Percentiles rank a stretch among this genome's conserved stretches.
phyloP scores from a whole-genome alignment of 106 monocot species.

The Iris macrosiphon region DNA sequence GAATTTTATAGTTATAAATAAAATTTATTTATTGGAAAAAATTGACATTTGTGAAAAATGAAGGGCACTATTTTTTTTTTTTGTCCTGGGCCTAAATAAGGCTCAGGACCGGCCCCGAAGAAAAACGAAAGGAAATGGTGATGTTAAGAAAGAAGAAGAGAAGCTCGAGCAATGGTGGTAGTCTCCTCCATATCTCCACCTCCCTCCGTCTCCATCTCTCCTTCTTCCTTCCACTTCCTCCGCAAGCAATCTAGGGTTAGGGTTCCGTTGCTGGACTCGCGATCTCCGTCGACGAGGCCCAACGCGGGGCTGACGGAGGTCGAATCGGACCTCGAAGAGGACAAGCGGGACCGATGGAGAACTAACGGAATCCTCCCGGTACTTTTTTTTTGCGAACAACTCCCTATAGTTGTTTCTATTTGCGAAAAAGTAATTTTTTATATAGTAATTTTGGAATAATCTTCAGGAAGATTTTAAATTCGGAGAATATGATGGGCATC shows the following conservation, averaged over 20 bases:
- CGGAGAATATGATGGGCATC: constrained; percentile 79
- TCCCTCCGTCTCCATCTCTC: constrained; percentile 14
- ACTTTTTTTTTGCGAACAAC: no score
- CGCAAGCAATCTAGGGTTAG: background rate
- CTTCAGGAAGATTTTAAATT: constrained; percentile 80
- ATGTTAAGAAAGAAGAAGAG: no score
- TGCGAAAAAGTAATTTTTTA: no score
- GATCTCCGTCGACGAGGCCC: constrained; percentile 18
- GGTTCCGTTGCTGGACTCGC: constrained; percentile 2
- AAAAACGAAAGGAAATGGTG: no score
- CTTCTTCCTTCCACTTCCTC: background rate
- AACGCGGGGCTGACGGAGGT: constrained; percentile 68
- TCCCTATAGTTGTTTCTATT: no score
- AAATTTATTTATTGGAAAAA: no score
- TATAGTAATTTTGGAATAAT: background rate
- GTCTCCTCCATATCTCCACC: constrained; percentile 12
- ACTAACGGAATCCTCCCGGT: constrained; percentile 65
- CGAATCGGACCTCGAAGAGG: constrained; percentile 86
- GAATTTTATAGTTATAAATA: no score
- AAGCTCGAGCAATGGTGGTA: constrained; percentile 12
- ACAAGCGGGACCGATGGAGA: constrained; percentile 51
- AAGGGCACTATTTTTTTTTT: no score
- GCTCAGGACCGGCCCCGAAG: no score
- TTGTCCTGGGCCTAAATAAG: no score
- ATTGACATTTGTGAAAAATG: no score